Evolutionary conservation across 164 flowering plant genomes (phyloP), one percentile per base, ranked within the genome.

Genomic region (Litsea cubeba): DNA sequence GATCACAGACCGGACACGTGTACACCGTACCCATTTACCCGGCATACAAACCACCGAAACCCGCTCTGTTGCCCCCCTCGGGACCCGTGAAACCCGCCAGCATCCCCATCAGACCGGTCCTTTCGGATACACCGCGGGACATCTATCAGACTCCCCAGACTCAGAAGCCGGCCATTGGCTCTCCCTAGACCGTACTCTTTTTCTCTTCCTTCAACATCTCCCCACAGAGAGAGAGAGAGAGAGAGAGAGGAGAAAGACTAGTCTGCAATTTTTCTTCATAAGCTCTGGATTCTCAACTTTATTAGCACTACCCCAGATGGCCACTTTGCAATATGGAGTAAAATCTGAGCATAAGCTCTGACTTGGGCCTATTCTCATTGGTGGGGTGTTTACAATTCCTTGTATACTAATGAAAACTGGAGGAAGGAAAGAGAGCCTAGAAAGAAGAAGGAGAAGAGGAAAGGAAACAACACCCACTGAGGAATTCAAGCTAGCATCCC

Each of bases 141-240:
- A 63, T 63, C 32, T 24, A 57, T 65, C 68, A 30, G 66, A 68
- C 46, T 23, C 23, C 71, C 32, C 73, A 67, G 57, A 30, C 49
- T 62, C 28, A 32, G 18, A 65, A 70, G 17, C 28, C 63, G 15
- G 78, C 78, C 68, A 84, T 82, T 80, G 83, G 83, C 50, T 76
- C 71, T 40, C 69, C 15, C 50, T 57, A 30, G 23, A 60, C 74
- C 66, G 28, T 63, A 12, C 66, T 23, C 20, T 50, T 54, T 23
- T 51, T 71, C 50, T 65, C 46, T 50, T 50, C 50, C 50, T 58
- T 23, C 50, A 1, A 3, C 23, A 35, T 68, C 54, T 5, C 35
- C 22, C 35, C 22, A 23, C 32, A 63, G 28, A 28, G 28, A 24
- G 26, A 12, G 25, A 24, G 26, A n/a, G 26, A 24, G 28, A 15